A percentile compares a stretch with the other conserved stretches of the same genome.
Conservation (phyloP, 805 yeast genomes). For the Lachancea lanzarotensis region DNA sequence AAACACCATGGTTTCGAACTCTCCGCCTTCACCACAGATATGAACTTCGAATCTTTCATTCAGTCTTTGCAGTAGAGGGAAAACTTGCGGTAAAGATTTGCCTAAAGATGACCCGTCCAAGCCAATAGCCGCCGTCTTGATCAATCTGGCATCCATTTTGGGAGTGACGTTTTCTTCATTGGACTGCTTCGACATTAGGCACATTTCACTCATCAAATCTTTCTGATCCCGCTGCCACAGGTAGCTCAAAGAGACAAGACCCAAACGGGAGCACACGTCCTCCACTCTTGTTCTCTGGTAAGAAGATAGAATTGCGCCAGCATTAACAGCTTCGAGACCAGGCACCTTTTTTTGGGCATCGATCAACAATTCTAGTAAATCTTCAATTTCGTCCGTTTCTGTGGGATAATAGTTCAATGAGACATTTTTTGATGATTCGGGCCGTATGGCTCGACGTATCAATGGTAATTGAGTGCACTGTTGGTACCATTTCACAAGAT, state of each 20-base stretch:
- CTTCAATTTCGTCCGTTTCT: conserved; percentile 80
- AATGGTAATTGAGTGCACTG: conserved; percentile 76
- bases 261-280: conserved; percentile 71
- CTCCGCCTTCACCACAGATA: conserved; percentile 99
- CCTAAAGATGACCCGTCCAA: conserved; percentile 63
- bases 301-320: conserved; percentile 94
- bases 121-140: conserved; percentile 93
- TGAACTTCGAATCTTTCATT: conserved; percentile 73
- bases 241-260: conserved; percentile 63
- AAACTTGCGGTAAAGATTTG: conserved; percentile 52
- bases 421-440: conserved; percentile 57
- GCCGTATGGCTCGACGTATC: conserved; percentile 54
- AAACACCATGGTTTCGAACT: conserved; percentile 86
- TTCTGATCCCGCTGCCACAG: conserved; percentile 87
- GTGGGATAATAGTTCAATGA: conserved; percentile 65
- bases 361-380: conserved; percentile 50
- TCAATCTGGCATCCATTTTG: conserved; percentile 66
- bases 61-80: conserved; percentile 50
- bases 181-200: conserved; percentile 30
- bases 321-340: conserved; percentile 77
- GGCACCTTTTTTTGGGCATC: conserved; percentile 51
- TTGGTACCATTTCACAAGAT: conserved; percentile 56
- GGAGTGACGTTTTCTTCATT: conserved; percentile 13
- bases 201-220: conserved; percentile 78
- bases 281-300: conserved; percentile 94